phyloP scores from a whole-genome alignment of 371 early-diverging fungal species.

The Rhizopus arrhizus region DNA sequence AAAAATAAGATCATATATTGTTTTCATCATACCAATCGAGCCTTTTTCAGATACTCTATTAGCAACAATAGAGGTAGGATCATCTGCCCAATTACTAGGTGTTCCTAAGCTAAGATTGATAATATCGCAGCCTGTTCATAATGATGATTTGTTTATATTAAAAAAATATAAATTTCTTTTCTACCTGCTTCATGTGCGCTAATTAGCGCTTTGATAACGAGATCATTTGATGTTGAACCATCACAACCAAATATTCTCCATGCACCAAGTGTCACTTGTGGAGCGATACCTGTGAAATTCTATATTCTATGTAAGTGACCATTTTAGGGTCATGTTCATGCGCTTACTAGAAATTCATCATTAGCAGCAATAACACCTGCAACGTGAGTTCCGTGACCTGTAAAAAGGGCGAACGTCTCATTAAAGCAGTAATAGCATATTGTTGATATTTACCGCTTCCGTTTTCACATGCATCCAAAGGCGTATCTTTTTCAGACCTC shows the following conservation, averaged over 20 bases:
- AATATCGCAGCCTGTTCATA: slow-evolving; percentile 49
- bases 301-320: slow-evolving; percentile 8
- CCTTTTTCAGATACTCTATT: slow-evolving; percentile 46
- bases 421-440: background rate
- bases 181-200: slow-evolving; percentile 66
- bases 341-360: slow-evolving; percentile 36
- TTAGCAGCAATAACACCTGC: slow-evolving; percentile 67
- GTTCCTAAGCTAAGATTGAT: slow-evolving; percentile 79
- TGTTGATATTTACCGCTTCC: slow-evolving; percentile 21
- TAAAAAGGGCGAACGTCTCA: background rate
- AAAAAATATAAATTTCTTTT: background rate
- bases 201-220: slow-evolving; percentile 69
- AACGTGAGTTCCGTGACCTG: slow-evolving; percentile 66
- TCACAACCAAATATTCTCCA: slow-evolving; percentile 74
- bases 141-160: background rate
- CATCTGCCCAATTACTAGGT: slow-evolving; percentile 60
- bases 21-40: slow-evolving; percentile 28
- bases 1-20: background rate
- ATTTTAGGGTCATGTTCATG: background rate
- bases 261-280: slow-evolving; percentile 60
- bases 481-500: slow-evolving; percentile 11
- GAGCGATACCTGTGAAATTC: slow-evolving; percentile 68
- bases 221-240: slow-evolving; percentile 63
- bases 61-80: slow-evolving; percentile 55
- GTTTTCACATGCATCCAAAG: slow-evolving; percentile 24